Evolutionary conservation across 805 yeast genomes (phyloP).

Genomic region (Lipomyces orientalis): DNA sequence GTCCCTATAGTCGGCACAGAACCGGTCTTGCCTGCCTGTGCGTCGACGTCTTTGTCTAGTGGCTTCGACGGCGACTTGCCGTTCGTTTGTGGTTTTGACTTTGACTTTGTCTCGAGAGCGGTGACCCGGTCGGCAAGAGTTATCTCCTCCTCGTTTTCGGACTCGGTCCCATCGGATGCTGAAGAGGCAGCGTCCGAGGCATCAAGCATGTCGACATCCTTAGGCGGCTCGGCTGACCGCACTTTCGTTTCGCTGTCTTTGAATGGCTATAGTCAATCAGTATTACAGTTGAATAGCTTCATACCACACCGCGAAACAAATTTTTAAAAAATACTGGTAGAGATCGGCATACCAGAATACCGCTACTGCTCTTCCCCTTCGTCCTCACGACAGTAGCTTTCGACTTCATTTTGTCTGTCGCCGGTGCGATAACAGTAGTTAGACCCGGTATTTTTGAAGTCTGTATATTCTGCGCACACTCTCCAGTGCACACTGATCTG

Average conservation of each 20-base stretch:
- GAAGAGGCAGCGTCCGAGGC: slow-evolving; percentile 21
- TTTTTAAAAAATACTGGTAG: too few relatives aligned
- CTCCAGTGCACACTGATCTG: not conserved
- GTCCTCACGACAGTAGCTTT: slow-evolving; percentile 25
- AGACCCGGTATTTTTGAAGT: not conserved
- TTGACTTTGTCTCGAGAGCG: slow-evolving; percentile 42
- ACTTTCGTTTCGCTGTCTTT: slow-evolving; percentile 46
- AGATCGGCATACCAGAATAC: slow-evolving; percentile 15
- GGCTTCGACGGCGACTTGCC: slow-evolving; percentile 6
- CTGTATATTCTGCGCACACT: not conserved
- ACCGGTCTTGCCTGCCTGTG: not conserved
- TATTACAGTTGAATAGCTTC: not conserved
- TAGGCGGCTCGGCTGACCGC: slow-evolving; percentile 43
- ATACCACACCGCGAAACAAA: not conserved
- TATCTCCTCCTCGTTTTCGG: slow-evolving; percentile 51
- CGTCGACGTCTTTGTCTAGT: not conserved
- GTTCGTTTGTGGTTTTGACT: slow-evolving; percentile 31
- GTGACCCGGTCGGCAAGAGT: slow-evolving; percentile 53
- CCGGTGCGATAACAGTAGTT: not conserved
- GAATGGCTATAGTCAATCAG: slow-evolving; percentile 36
- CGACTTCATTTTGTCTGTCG: slow-evolving; percentile 3
- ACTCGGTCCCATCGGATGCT: slow-evolving; percentile 42
- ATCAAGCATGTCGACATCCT: slow-evolving; percentile 43
- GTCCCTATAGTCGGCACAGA: slow-evolving; percentile 67
- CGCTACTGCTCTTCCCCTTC: slow-evolving; percentile 12